Base-by-base conservation (phyloP, 2,329 filamentous ascomycete genomes). In the Penicillium sp. region DNA sequence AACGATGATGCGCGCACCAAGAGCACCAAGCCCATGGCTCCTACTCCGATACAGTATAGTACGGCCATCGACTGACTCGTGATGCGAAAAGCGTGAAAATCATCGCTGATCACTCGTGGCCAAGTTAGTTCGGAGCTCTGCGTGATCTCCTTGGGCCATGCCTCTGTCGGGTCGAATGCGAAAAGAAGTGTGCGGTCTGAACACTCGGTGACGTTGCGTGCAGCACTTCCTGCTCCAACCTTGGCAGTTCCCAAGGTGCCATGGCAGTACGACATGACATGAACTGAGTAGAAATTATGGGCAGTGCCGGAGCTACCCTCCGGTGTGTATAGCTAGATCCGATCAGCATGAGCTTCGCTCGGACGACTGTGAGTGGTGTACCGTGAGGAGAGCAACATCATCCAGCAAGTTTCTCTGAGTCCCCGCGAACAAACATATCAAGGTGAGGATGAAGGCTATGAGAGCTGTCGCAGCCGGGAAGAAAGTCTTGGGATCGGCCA, bases 371-470 rank as follows among this genome's bases (percentile, higher is more conserved):
- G 14, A 4, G 10, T 34, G 30, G 25, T n/a, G n/a, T n/a, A n/a
- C n/a, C n/a, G n/a, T n/a, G n/a, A n/a, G n/a, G n/a, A n/a, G n/a
- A n/a, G n/a, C n/a, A n/a, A n/a, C n/a, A n/a, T n/a, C n/a, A n/a
- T 79, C 70, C 60, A 82, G 70, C 49, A 79, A 72, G 11, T 64
- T 66, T 35, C 63, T 65, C 50, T 74, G 76, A 25, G 72, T 68
- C 25, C 79, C 79, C 1, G 79, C 77, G 49, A 80, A 80, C 41
- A 82, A 66, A 53, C 73, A 78, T 6, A 81, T 65, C 48, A 81
- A 70, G 12, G 71, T 70, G 29, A 82, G 69, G 13, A 80, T 67
- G 27, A 80, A 72, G 3, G 76, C 74, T 18, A 67, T 70, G 15
- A 74, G 66, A 43, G 72, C 69, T 45, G 72, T 69, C 29, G 71